Evolutionary conservation across 2,329 filamentous ascomycete species (phyloP).

Genomic region (Juglanconis oblonga): DNA sequence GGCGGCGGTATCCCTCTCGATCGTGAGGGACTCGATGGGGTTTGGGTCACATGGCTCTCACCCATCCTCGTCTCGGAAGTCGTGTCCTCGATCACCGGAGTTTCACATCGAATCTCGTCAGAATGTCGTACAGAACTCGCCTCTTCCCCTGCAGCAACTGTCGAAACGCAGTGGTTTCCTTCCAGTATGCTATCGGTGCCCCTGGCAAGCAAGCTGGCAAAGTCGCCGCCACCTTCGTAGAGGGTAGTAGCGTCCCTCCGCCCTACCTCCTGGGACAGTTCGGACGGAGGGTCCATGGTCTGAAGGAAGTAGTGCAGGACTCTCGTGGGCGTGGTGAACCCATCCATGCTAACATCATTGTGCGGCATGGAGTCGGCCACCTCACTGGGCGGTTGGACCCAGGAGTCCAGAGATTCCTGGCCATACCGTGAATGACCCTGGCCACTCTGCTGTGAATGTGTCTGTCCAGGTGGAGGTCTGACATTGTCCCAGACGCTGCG

Average conservation of each 20-base stretch:
- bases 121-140: not conserved
- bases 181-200: not conserved
- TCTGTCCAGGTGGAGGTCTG: conserved; percentile 21
- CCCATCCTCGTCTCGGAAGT: not conserved
- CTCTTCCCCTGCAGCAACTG: not conserved
- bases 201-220: not conserved
- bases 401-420: conserved; percentile 32
- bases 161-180: not conserved
- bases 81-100: not conserved
- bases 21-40: conserved; percentile 2
- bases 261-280: conserved; percentile 15
- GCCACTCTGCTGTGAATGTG: not conserved
- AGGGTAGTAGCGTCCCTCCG: not conserved
- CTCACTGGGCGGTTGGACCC: conserved; percentile 45
- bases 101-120: not conserved
- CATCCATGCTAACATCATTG: conserved; percentile 28
- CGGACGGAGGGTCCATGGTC: conserved; percentile 27
- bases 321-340: conserved; percentile 46
- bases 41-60: not conserved
- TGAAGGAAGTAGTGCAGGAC: conserved; percentile 49
- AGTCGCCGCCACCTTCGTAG: not conserved
- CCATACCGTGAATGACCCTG: not conserved
- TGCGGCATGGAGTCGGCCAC: conserved; percentile 54
- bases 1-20: not conserved
- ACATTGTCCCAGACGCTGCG: conserved; percentile 28